phyloP scores from a whole-genome alignment of 139 green algal genomes.

The Tetradesmus obliquus region DNA sequence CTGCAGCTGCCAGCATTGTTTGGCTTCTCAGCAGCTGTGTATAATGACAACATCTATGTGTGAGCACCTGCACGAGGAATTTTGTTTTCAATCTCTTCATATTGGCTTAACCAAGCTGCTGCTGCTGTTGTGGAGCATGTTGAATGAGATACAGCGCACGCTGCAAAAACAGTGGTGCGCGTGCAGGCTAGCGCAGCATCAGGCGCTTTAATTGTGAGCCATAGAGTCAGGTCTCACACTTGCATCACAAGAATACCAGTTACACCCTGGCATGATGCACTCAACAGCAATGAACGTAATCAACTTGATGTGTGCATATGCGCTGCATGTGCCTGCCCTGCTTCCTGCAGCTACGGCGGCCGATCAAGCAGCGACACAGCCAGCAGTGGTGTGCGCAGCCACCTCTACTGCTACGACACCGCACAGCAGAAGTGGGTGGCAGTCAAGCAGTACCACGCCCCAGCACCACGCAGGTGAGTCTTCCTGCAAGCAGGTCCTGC shows the following conservation, averaged over 20 bases:
- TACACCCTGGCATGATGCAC: too few relatives aligned
- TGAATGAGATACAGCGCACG: too few relatives aligned
- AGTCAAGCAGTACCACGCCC: constrained; percentile 13
- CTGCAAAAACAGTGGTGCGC: too few relatives aligned
- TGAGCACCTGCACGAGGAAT: not conserved
- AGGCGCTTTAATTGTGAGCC: too few relatives aligned
- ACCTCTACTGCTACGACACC: constrained; percentile 16
- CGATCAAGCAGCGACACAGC: constrained; percentile 1
- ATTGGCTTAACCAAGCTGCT: too few relatives aligned
- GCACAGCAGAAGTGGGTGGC: constrained; percentile 5
- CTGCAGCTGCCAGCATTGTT: constrained; percentile 32
- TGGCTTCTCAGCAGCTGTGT: constrained; percentile 15
- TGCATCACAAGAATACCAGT: too few relatives aligned
- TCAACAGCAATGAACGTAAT: too few relatives aligned
- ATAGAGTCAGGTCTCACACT: too few relatives aligned
- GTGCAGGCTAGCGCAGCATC: too few relatives aligned
- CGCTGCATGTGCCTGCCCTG: not conserved
- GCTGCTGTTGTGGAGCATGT: too few relatives aligned
- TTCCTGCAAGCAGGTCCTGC: not conserved
- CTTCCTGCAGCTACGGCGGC: constrained; percentile 7
- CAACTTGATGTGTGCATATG: too few relatives aligned
- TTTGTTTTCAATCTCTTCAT: too few relatives aligned
- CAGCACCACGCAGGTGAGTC: not conserved
- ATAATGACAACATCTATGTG: constrained; percentile 10
- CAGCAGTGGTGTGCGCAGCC: not conserved